Base-by-base conservation (phyloP, 257 asterid species). In the Ballota nigra region DNA sequence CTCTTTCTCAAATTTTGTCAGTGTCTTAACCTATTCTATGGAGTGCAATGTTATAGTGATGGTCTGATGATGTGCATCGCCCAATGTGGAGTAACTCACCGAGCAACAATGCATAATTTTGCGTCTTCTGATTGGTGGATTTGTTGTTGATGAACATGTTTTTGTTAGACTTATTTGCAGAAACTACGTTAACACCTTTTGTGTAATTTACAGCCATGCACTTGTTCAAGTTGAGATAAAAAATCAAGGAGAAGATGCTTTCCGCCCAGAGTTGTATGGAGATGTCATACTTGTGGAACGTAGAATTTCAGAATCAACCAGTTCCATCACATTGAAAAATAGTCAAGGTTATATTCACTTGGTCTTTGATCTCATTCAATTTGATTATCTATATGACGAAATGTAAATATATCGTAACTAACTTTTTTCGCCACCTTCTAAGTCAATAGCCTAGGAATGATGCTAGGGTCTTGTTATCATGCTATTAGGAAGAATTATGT, bases 181-280 rank as follows among this genome's bases (percentile, higher is more conserved):
- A n/a, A n/a, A n/a, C n/a, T n/a, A 26, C 31, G 31, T 57, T 22
- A 52, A 16, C 23, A 13, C 6, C 13, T 38, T 63, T 45, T 29
- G n/a, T 40, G 29, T 77, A 16, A 26, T 72, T 31, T 77, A 72
- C 87, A 94, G 99, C 73, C 69, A 85, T 70, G 95, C 99, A n/a
- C 88, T 87, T 73, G 89, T 94, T 78, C 95, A 84, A 23, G 92
- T 91, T 71, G 97, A 94, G 79, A 80, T 94, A 47, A 91, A 88
- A 83, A 94, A 94, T 81, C 87, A 82, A 71, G 99, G 97, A 9
- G 97, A 88, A 63, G 97, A 94, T 83, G 96, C 99, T 63, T 94
- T 88, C 80, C 86, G 85, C 85, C 95, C 87, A 20, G 97, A 91
- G 55, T 36, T 68, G 19, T 94, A 85, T 67, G 99, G 99, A 70